phyloP scores from a whole-genome alignment of 768 basidiomycete species.

The Pleurotus eryngii region DNA sequence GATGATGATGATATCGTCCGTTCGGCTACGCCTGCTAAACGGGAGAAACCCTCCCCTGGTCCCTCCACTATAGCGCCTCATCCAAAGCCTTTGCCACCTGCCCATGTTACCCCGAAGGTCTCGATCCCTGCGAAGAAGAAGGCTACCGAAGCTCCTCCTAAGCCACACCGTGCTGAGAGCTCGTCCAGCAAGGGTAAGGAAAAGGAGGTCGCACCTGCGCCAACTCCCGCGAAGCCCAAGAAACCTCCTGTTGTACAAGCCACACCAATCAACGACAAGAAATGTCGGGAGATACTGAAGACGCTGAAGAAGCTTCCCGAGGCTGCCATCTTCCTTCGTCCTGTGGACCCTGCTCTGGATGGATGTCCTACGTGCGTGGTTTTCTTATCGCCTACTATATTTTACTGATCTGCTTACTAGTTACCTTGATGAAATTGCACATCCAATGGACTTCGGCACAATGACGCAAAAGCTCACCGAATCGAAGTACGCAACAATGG shows the following conservation, averaged over 20 bases:
- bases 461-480: constrained; percentile 65
- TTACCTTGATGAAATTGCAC: constrained; percentile 86
- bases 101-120: constrained; percentile 16
- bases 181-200: constrained; percentile 74
- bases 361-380: constrained; percentile 85
- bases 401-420: constrained; percentile 34
- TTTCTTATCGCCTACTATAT: neutral
- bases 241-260: constrained; percentile 30
- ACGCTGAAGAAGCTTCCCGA: constrained; percentile 59
- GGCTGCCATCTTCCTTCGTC: constrained; percentile 67
- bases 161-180: constrained; percentile 26
- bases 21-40: constrained; percentile 63
- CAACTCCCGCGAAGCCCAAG: constrained; percentile 37
- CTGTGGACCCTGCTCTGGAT: constrained; percentile 80
- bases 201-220: constrained; percentile 42
- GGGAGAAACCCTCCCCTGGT: constrained; percentile 40
- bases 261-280: constrained; percentile 75
- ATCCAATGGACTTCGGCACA: constrained; percentile 94
- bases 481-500: constrained; percentile 75
- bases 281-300: constrained; percentile 72
- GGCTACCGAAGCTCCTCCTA: constrained; percentile 38
- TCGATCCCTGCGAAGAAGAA: constrained; percentile 19
- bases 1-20: constrained; percentile 66
- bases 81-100: constrained; percentile 18
- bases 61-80: constrained; percentile 25